Evolutionary conservation across 768 basidiomycete species (phyloP), one percentile per base, ranked within the genome.

Genomic region (Amanita exitialis): DNA sequence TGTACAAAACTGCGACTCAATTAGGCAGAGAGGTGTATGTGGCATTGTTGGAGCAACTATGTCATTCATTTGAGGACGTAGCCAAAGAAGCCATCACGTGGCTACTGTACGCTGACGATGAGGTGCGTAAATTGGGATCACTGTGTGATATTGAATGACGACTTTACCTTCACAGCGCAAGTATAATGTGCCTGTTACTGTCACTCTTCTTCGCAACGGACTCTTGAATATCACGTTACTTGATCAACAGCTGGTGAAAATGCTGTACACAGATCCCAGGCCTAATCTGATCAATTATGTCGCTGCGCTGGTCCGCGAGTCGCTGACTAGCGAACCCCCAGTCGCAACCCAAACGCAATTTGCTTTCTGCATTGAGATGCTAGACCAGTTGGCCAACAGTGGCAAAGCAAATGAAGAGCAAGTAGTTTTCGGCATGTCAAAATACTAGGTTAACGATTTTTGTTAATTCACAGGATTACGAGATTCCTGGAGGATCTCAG

Each of bases 21-120:
- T 75, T 99, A 51, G 92, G 89, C 0, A 79, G 95, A 48, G 94
- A 99, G 64, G 86, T 96, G 8, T 99, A 92, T 63, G 93, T 92
- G 35, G 80, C 84, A 39, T 71, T 99, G 41, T 71, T 99, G 12
- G 87, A 93, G 53, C 86, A 91, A 55, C 71, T 99, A 37, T 98
- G 96, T 63, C 82, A 83, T 54, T 72, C 82, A 13, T 94, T 92
- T 55, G 83, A 90, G 57, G 90, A 95, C 56, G 95, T 97, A 41
- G 90, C 87, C 15, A 93, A 93, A 65, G 96, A 99, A 68, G 96
- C 95, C 5, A 87, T 93, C 45, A 89, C 88, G 1, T 99, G 96
- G 96, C 72, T 99, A 44, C 70, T 97, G 41, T 96, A 92, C 62
- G 90, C 96, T 3, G 94, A 98, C 62, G 96, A 99, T 62, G 90